Percentiles rank a stretch among this genome's conserved stretches.
These are phyloP conservation scores for Zizania latifolia DNA, from an alignment of 176 grass and related monocot species.

Conservation along the genomic window DNA sequence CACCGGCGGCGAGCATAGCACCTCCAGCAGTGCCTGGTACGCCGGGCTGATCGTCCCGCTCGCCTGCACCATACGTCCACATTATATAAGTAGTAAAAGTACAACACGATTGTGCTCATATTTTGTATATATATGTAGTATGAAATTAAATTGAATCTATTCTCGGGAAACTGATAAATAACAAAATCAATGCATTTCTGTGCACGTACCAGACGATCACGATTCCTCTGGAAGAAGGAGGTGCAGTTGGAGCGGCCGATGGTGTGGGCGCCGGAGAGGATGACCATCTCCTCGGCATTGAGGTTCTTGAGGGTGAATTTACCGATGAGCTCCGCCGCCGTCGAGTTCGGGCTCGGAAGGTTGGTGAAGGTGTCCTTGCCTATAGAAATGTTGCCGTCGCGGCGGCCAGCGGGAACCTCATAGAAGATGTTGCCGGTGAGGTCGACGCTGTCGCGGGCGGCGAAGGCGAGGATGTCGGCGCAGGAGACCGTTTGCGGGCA, in stretches of 20 bases:
- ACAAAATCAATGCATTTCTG: no score
- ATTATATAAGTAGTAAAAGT: no score
- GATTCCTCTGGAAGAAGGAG: constrained; percentile 44
- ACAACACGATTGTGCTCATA: no score
- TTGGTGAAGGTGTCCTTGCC: background rate
- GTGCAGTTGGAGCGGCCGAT: constrained; percentile 63
- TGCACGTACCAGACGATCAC: constrained; percentile 12
- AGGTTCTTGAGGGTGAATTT: constrained; percentile 14
- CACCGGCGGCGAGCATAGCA: constrained; percentile 37
- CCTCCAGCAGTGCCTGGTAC: constrained; percentile 52
- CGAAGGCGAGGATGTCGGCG: constrained; percentile 65
- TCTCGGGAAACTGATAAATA: no score
- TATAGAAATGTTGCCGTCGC: constrained; percentile 52
- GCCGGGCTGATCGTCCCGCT: constrained; percentile 41
- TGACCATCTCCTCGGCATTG: constrained; percentile 57
- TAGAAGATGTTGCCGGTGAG: constrained; percentile 60
- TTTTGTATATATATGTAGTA: no score
- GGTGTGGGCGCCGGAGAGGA: constrained; percentile 72
- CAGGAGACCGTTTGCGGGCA: constrained; percentile 52
- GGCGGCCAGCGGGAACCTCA: constrained; percentile 53
- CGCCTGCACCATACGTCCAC: no score
- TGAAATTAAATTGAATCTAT: no score
- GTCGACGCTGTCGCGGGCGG: constrained; percentile 47
- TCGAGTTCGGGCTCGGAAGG: constrained; percentile 38
- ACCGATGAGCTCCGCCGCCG: background rate